A percentile compares a stretch with the other conserved stretches of the same genome.
phyloP scores from a whole-genome alignment of 164 flowering plant species.

The Santalum album region DNA sequence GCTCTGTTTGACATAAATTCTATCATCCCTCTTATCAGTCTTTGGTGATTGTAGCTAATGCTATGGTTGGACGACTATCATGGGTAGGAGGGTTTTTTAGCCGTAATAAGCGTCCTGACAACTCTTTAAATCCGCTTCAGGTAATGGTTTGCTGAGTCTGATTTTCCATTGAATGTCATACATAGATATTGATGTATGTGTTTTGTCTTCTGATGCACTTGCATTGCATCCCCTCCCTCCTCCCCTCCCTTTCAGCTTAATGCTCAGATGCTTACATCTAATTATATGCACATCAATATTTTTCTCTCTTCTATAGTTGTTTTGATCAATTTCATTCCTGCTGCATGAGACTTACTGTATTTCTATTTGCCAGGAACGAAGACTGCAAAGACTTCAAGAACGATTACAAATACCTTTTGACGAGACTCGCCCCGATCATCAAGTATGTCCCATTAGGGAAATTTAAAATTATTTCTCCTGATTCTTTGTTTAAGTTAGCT shows the following conservation, averaged over 20 bases:
- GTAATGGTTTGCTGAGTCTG: constrained; percentile 16
- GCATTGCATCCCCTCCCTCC: too few relatives aligned
- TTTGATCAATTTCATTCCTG: too few relatives aligned
- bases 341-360: neutral
- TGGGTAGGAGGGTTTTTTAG: constrained; percentile 73
- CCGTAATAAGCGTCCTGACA: constrained; percentile 47
- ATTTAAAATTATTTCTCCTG: too few relatives aligned
- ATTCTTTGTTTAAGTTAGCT: neutral
- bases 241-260: too few relatives aligned
- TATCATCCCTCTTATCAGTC: constrained; percentile 12
- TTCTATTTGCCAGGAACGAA: constrained; percentile 46
- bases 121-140: constrained; percentile 58
- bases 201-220: too few relatives aligned
- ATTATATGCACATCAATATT: too few relatives aligned
- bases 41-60: constrained; percentile 66
- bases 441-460: constrained; percentile 28
- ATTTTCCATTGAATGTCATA: too few relatives aligned
- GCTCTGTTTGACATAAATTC: neutral
- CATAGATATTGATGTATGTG: too few relatives aligned
- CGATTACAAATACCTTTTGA: constrained; percentile 74
- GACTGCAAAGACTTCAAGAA: constrained; percentile 69
- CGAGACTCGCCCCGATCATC: constrained; percentile 81
- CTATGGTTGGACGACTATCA: constrained; percentile 95
- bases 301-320: too few relatives aligned
- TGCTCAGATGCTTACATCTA: too few relatives aligned